Percentiles rank a stretch among this genome's conserved stretches.
Evolutionary conservation across 352 stramenopile genomes (phyloP).

Genomic region (Thraustochytrium sp.): DNA sequence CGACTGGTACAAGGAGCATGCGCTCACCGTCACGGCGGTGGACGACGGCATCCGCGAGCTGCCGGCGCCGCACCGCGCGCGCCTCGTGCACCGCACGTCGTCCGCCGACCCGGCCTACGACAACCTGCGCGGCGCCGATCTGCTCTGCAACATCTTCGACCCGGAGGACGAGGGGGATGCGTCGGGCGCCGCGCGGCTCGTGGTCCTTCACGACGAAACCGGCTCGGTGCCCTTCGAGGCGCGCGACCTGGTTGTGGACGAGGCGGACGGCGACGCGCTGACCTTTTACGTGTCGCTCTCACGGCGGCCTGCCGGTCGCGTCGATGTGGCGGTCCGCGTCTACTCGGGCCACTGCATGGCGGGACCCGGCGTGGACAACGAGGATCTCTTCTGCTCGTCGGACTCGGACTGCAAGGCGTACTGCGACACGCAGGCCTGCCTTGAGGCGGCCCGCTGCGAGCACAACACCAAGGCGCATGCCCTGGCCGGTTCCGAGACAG

Average conservation of each 20-base stretch:
- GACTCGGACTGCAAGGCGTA: conserved; percentile 15
- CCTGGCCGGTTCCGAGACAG: background rate
- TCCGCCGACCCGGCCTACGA: conserved; percentile 13
- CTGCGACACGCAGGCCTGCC: background rate
- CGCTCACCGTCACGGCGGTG: background rate
- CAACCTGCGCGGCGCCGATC: background rate
- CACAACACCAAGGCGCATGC: background rate
- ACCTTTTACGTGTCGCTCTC: conserved; percentile 30
- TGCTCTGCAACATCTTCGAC: conserved; percentile 41
- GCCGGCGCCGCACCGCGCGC: conserved; percentile 6
- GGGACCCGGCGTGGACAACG: background rate
- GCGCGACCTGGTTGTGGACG: background rate
- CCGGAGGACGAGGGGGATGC: background rate
- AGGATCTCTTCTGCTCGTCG: conserved; percentile 26
- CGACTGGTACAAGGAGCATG: conserved; percentile 33
- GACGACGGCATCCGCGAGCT: conserved; percentile 29
- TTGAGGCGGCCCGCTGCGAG: background rate
- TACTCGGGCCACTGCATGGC: conserved; percentile 15
- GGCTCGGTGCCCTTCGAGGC: background rate
- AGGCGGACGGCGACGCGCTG: background rate
- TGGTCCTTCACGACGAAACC: background rate
- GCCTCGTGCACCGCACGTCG: background rate
- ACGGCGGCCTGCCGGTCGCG: background rate
- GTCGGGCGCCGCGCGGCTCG: background rate
- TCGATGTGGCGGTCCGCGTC: conserved; percentile 9